Evolutionary conservation across 1,284 basidiomycete genomes (phyloP).

Genomic region (Trichosporon asahii): DNA sequence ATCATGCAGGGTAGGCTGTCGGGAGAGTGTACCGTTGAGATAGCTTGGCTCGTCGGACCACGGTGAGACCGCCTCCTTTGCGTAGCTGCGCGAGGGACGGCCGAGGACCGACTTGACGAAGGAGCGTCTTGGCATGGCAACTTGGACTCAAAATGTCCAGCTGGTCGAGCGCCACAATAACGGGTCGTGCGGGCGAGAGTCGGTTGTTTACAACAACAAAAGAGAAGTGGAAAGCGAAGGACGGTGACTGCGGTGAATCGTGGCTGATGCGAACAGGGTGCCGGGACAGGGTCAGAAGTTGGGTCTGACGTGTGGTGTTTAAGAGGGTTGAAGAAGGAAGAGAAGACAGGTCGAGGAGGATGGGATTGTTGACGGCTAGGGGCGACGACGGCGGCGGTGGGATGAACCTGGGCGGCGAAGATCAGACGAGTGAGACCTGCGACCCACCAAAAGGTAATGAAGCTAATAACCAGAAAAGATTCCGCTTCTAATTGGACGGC

Average conservation of each 20-base stretch:
- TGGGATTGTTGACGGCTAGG: background rate
- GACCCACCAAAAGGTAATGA: background rate
- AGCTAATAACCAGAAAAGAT: background rate
- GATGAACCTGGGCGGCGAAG: background rate
- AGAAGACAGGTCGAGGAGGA: background rate
- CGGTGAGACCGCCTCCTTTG: slow-evolving; percentile 20
- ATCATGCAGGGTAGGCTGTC: background rate
- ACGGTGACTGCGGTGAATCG: background rate
- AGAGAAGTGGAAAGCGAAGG: background rate
- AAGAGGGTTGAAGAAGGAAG: background rate
- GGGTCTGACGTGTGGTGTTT: slow-evolving; percentile 2
- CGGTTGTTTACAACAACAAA: background rate
- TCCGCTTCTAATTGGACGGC: background rate
- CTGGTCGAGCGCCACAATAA: background rate
- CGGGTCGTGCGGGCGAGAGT: background rate
- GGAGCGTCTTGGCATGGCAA: slow-evolving; percentile 43
- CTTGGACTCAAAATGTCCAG: background rate
- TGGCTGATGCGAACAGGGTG: background rate
- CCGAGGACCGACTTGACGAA: slow-evolving; percentile 41
- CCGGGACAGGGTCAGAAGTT: background rate
- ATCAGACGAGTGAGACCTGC: background rate
- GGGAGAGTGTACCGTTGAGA: background rate
- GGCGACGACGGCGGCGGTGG: background rate
- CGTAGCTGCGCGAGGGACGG: slow-evolving; percentile 45
- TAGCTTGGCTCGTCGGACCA: slow-evolving; percentile 10